Base-by-base conservation (phyloP, 2,329 filamentous ascomycete genomes). In the Alternaria longipes region DNA sequence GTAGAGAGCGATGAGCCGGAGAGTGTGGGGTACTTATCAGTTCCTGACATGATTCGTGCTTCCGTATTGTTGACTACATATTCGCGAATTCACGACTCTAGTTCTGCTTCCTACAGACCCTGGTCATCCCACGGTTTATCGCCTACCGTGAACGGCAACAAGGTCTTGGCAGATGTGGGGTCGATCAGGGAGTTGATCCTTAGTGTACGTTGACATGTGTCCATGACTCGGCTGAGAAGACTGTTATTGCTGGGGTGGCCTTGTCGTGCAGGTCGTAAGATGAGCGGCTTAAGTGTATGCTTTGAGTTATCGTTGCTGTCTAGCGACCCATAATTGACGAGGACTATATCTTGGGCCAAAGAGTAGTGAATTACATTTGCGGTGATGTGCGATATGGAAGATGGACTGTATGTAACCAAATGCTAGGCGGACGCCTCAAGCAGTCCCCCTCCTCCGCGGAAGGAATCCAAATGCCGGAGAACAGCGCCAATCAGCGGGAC, bases 141-240 rank as follows among this genome's bases (percentile, higher is more conserved):
- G 14, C 49, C 7, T 46, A 30, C 18, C 22, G 24, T 24, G 24
- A 16, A 42, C 41, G 24, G 41, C 14, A 47, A 24, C 18, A 34
- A 24, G 6, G 18, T 2, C 49, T 54, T 54, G 41, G 56, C 56
- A 40, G 4, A 32, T 38, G 49, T 45, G 49, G 49, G 46, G 24
- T 16, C 30, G 32, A n/a, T 51, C 50, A 41, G 56, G 49, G 30
- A 40, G 14, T 38, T 24, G 8, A 45, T 58, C 56, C 56, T 58
- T 58, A 26, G 47, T 40, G 40, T 46, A 58, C 32, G 22, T 45
- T n/a, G 11, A 26, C 20, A 20, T 22, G 18, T 30, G n/a, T 6
- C 14, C 24, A 53, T 45, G 49, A 58, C 41, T 58, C 49, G 14
- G 3, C 20, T 38, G 8, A 24, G 12, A 18, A 24, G 40, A 42